Evolutionary conservation across 1,284 basidiomycete genomes (phyloP), one percentile per base, ranked within the genome.

Genomic region (Puccinia horiana): DNA sequence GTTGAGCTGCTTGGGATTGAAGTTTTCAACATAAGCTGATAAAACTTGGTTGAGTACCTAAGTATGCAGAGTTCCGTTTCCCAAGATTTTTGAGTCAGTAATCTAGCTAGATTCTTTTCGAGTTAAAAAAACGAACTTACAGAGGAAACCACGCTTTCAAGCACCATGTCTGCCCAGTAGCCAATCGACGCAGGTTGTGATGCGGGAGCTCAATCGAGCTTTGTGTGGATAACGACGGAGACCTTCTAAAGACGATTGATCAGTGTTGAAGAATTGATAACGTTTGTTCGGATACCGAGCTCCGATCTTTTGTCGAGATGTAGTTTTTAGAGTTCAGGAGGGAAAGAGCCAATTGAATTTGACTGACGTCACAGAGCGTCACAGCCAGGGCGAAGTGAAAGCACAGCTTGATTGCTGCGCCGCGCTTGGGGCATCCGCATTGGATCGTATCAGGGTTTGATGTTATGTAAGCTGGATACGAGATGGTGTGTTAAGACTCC

Each of bases 21-120:
- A 89, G 85, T 98, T 97, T 88, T 97, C 95, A 84, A 99, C 93
- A 90, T 99, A 98, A 0, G 94, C 93, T 63, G 94, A 94, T 74
- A 98, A 91, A 84, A 97, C 93, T 85, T 93, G 91, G 87, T 97
- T 97, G 89, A 82, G 81, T 14, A 82, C 74, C 81, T 82, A n/a
- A 18, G n/a, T n/a, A n/a, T 4, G 26, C 1, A 67, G 40, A 35
- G 5, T 11, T 32, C n/a, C 32, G 20, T 16, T n/a, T n/a, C n/a
- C n/a, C n/a, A n/a, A 65, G 18, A 49, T 5, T 56, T 76, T 44
- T 47, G 18, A 75, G 12, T 42, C 12, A 44, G 5, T 12, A 29
- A 2, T 16, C 40, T 61, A 44, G 35, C 26, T 5, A 37, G 18
- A 54, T 37, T 63, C 47, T 8, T 35, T 8, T 44, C n/a, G 12